Conservation (phyloP, 2,329 filamentous ascomycete genomes). For the Trichophyton equinum region DNA sequence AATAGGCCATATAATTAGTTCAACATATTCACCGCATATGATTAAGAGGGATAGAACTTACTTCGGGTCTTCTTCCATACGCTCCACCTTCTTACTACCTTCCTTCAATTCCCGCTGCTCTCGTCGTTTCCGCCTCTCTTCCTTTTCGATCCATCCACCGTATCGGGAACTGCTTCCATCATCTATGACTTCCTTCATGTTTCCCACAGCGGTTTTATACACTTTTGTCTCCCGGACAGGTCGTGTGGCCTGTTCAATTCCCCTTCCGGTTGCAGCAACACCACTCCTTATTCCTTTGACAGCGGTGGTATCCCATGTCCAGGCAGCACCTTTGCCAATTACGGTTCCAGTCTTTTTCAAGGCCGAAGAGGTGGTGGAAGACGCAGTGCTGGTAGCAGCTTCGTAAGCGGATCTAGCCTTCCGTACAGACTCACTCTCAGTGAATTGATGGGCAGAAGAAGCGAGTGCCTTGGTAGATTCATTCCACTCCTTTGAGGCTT, state of each 20-base stretch:
- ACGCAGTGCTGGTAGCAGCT: conserved; percentile 70
- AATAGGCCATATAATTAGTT: conserved; percentile 21
- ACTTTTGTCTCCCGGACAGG: conserved; percentile 90
- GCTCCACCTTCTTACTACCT: conserved; percentile 42
- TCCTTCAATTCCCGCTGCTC: conserved; percentile 51
- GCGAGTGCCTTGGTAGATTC: conserved; percentile 93
- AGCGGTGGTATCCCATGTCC: conserved; percentile 93
- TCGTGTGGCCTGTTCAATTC: conserved; percentile 85
- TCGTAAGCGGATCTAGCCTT: conserved; percentile 76
- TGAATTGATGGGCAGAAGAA: conserved; percentile 77
- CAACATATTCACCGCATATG: conserved; percentile 7
- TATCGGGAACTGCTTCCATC: conserved; percentile 94
- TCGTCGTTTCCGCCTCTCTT: conserved; percentile 71
- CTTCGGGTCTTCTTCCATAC: conserved; percentile 74
- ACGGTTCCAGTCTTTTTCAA: conserved; percentile 75
- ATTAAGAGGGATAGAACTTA: conserved; percentile 38
- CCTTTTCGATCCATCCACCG: conserved; percentile 92
- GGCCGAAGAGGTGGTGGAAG: conserved; percentile 63
- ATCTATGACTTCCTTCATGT: conserved; percentile 90
- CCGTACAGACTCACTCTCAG: conserved; percentile 82
- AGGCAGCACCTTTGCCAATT: conserved; percentile 80
- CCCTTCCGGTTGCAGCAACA: conserved; percentile 72
- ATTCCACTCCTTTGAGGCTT: conserved; percentile 97
- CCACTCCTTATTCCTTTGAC: conserved; percentile 84
- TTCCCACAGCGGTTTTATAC: conserved; percentile 54